A percentile compares a stretch with the other conserved stretches of the same genome.
These are phyloP conservation scores for Lupinus albus DNA, from an alignment of 306 rosid species.

Conservation along the genomic window DNA sequence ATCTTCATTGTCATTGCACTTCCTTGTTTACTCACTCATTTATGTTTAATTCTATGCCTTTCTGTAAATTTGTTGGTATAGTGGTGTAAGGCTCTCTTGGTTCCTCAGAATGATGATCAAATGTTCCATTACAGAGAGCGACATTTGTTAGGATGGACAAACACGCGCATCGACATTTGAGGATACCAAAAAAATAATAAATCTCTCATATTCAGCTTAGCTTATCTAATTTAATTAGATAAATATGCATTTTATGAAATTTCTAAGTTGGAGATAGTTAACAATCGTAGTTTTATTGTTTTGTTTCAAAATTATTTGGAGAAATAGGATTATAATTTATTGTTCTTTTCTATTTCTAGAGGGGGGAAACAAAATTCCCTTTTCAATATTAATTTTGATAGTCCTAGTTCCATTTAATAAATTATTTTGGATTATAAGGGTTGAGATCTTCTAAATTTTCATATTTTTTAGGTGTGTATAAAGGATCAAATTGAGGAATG, in stretches of 20 bases:
- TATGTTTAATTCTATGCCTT: neutral
- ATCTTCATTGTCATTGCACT: slow-evolving; percentile 36
- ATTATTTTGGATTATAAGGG: slow-evolving; percentile 32
- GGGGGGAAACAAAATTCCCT: neutral
- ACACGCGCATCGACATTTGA: too few relatives aligned
- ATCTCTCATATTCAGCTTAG: slow-evolving; percentile 20
- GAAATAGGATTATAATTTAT: neutral
- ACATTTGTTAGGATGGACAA: too few relatives aligned
- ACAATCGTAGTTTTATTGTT: slow-evolving; percentile 7
- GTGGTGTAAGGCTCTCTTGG: too few relatives aligned
- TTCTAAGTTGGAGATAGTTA: neutral
- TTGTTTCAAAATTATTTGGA: slow-evolving; percentile 10
- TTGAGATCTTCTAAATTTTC: slow-evolving; percentile 40
- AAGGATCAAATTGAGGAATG: slow-evolving; percentile 67
- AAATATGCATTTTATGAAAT: slow-evolving; percentile 35
- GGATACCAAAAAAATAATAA: too few relatives aligned
- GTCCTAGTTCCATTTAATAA: slow-evolving; percentile 30
- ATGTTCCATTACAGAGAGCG: too few relatives aligned
- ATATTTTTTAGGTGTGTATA: slow-evolving; percentile 8
- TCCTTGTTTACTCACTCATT: slow-evolving; percentile 13
- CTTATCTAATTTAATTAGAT: slow-evolving; percentile 20
- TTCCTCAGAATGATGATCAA: too few relatives aligned
- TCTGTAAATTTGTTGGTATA: slow-evolving; percentile 25
- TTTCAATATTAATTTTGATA: slow-evolving; percentile 27
- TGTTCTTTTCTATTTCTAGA: slow-evolving; percentile 13